Evolutionary conservation across 2,329 filamentous ascomycete species (phyloP), one percentile per base, ranked within the genome.

Genomic region (Zelopaecilomyces penicillatus): DNA sequence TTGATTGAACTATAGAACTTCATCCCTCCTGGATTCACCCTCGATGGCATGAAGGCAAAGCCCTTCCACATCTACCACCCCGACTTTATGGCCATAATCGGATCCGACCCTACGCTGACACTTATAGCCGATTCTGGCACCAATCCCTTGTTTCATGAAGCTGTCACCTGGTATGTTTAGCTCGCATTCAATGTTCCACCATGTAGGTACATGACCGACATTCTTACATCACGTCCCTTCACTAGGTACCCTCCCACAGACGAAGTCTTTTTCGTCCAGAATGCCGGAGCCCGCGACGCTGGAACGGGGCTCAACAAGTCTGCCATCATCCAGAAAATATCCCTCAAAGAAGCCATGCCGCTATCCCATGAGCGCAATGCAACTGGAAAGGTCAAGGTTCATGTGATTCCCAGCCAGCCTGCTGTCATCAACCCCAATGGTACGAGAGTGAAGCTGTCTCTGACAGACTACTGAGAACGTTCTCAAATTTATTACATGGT

Each of bases 251-350:
- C 51, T 5, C 64, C 62, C 3, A 73, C 69, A 0, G 65, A 75
- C 37, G 71, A 75, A 43, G 61, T 74, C 37, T 74, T 75, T 54
- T 75, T 76, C 44, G 70, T 66, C 1, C 71, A 75, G 46, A 73
- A 70, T 43, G 71, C 71, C 1, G 72, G 72, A 0, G 59, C 65
- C 0, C 44, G 42, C 1, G 66, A 59, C 11, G 65, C 71, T 3
- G 71, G 71, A 4, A 74, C 71, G 1, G 65, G 71, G 0, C 56
- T 74, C 2, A 63, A 67, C 42, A 73, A 70, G 51, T 74, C 71
- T 0, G 63, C 63, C 38, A 63, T 71, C 33, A 64, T 75, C 38
- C 60, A 67, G 38, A 75, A 74, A 56, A 69, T 75, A 34, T 65
- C 65, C 0, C 54, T 77, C 2, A 47, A 55, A 0, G 64, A 74